Base-by-base conservation (phyloP, 345 rosid genomes). In the Eucalyptus erythrocorys region DNA sequence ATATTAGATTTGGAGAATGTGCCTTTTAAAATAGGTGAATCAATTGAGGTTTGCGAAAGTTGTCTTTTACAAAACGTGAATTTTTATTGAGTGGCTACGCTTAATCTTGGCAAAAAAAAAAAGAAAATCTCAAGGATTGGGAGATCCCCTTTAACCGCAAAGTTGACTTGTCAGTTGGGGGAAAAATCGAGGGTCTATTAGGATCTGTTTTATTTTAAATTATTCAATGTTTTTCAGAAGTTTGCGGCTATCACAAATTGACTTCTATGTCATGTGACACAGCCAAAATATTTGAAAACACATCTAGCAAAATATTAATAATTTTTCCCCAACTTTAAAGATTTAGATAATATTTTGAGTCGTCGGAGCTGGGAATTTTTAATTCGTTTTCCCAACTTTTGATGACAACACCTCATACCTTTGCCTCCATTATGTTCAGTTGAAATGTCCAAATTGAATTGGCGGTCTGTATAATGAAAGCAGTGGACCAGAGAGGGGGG, bases 401-500 rank as follows among this genome's bases (percentile, higher is more conserved):
- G 47, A 37, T 76, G 82, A 76, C 27, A 71, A 37, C 45, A 19
- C 81, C 81, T 71, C 81, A 5, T 76, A 10, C 82, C 45, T 40
- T 76, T 37, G 82, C 82, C 82, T 37, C 82, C 27, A 37, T 8
- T 21, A 2, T 34, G 22, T 5, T 4, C 80, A 16, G 80, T 68
- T 32, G 86, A 49, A 21, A 22, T 26, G 27, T 43, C 61, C 24
- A 85, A 24, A 89, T 57, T 61, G 66, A 16, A 34, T 68, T 37
- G 45, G 82, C 27, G 14, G 45, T 71, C 82, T 76, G 47, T 8
- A 37, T 19, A 24, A 22, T 43, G 24, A 37, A 76, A 40, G 27
- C 82, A 19, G 82, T 37, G 47, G 82, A 37, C 47, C 47, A 21
- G 27, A 87, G 71, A 88, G 91, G 85, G 93, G 94, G 92, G 89